These are phyloP conservation scores for Puccinia horiana DNA, from an alignment of 1,284 basidiomycete species.

Conservation along the genomic window DNA sequence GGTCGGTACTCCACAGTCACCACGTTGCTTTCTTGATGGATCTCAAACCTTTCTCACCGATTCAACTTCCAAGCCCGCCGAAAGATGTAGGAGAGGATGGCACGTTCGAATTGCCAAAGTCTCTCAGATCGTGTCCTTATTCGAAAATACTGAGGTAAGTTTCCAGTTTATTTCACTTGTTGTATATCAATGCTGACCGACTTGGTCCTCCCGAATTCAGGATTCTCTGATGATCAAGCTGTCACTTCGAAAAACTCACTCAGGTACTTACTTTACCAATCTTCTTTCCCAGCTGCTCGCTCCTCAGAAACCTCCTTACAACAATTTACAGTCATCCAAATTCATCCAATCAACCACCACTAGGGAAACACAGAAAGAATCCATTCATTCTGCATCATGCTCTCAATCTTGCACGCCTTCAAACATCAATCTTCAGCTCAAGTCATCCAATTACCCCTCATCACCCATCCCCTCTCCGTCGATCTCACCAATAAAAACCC, in stretches of 20 bases:
- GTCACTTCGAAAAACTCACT: conserved; percentile 25
- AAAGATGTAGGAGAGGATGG: conserved; percentile 39
- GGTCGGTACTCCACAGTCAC: conserved; percentile 34
- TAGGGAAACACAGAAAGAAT: no score
- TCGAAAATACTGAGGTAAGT: conserved; percentile 27
- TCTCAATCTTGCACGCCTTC: no score
- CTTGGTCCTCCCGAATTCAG: neutral
- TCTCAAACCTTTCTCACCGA: conserved; percentile 28
- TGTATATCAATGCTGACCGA: no score
- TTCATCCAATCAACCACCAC: no score
- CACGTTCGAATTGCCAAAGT: conserved; percentile 36
- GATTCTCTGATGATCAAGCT: conserved; percentile 39
- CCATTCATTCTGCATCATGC: no score
- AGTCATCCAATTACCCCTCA: no score
- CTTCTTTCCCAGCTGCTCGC: neutral
- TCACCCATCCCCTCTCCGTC: no score
- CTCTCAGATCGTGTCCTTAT: conserved; percentile 2
- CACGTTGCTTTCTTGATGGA: conserved; percentile 34
- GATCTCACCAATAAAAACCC: neutral
- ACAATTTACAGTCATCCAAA: neutral
- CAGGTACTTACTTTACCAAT: conserved; percentile 13
- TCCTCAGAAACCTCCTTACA: neutral
- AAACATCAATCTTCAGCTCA: no score
- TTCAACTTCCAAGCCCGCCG: conserved; percentile 16
- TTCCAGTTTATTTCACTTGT: no score